A percentile compares a stretch with the other conserved stretches of the same genome.
Evolutionary conservation across 192 early-diverging fungal species (phyloP).

Genomic region (Pilaira anomala): DNA sequence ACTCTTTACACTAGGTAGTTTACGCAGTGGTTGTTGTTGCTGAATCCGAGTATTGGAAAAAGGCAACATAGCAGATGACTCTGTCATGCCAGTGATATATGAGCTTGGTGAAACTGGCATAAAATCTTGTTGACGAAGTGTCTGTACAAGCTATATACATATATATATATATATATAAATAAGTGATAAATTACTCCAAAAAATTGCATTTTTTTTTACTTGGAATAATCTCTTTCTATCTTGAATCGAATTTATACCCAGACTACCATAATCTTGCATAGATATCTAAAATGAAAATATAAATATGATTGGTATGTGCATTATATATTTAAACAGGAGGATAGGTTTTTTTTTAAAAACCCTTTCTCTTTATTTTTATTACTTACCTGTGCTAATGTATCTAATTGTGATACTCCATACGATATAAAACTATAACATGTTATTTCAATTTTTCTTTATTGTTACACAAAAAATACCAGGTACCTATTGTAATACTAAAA

Average conservation of each 20-base stretch:
- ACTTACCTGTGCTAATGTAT: constrained; percentile 57
- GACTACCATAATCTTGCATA: constrained; percentile 67
- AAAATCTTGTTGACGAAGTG: background rate
- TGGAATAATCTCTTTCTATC: constrained; percentile 57
- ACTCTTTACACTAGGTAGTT: too few relatives aligned
- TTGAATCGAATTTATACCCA: constrained; percentile 57
- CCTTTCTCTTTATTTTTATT: background rate
- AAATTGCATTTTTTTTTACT: too few relatives aligned
- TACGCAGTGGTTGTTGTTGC: too few relatives aligned
- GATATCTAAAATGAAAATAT: constrained; percentile 47
- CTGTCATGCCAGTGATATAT: too few relatives aligned
- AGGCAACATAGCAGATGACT: too few relatives aligned
- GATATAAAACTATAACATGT: constrained; percentile 49
- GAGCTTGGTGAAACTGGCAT: background rate
- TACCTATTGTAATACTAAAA: constrained; percentile 21
- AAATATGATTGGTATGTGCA: too few relatives aligned
- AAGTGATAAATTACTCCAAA: too few relatives aligned
- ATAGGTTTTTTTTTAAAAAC: background rate
- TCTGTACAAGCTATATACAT: background rate
- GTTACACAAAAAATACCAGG: background rate
- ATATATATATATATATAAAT: too few relatives aligned
- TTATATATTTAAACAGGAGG: background rate
- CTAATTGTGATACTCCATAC: constrained; percentile 54
- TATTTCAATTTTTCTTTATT: background rate
- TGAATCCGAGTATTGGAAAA: too few relatives aligned